Evolutionary conservation across 129 eudicot genomes (phyloP).

Genomic region (Flaveria sonorensis): DNA sequence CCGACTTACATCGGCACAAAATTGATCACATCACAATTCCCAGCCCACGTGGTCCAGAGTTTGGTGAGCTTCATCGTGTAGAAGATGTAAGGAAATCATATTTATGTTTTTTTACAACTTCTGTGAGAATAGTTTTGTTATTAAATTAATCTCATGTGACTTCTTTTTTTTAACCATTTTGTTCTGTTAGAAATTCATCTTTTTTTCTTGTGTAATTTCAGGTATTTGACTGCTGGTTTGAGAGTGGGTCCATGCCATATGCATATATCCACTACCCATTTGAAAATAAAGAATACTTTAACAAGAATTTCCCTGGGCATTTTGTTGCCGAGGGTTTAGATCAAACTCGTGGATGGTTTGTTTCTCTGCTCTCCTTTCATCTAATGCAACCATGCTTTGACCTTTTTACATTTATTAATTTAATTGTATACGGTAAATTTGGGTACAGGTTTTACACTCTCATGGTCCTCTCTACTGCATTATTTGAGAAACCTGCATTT

Average conservation of each 20-base stretch:
- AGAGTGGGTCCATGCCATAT: conserved; percentile 97
- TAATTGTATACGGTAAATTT: background rate
- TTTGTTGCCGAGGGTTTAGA: conserved; percentile 97
- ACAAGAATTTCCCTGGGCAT: conserved; percentile 81
- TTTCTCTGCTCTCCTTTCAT: conserved; percentile 6
- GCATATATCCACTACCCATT: conserved; percentile 91
- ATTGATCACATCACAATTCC: conserved; percentile 92
- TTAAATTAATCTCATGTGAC: background rate
- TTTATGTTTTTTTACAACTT: background rate
- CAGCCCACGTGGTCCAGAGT: conserved; percentile 63
- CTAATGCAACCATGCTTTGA: background rate
- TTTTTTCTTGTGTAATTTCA: conserved; percentile 27
- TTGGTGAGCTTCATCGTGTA: conserved; percentile 82
- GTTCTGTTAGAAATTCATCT: background rate
- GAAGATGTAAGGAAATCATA: conserved; percentile 60
- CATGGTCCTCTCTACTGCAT: conserved; percentile 91
- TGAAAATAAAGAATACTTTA: conserved; percentile 71
- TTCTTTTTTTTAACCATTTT: background rate
- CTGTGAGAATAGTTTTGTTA: background rate
- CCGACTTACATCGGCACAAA: conserved; percentile 88
- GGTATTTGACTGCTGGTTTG: conserved; percentile 99
- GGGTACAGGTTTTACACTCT: conserved; percentile 80
- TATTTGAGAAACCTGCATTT: conserved; percentile 85
- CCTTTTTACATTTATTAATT: background rate
- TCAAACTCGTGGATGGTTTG: conserved; percentile 95